These are phyloP conservation scores for Neurospora intermedia DNA, from an alignment of 495 filamentous ascomycete species.

Conservation along the genomic window DNA sequence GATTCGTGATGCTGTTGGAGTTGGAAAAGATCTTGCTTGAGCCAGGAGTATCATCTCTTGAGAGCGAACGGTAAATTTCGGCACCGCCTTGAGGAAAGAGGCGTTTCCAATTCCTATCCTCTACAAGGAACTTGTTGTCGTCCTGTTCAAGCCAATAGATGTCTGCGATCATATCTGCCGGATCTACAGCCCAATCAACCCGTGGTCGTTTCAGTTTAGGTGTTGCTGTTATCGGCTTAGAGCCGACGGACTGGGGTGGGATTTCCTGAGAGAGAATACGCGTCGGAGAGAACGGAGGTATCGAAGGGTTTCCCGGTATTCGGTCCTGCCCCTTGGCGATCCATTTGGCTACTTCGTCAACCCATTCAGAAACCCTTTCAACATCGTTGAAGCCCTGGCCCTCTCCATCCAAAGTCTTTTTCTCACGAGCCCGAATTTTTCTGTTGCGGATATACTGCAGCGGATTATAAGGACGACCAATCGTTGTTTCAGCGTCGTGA, in stretches of 20 bases:
- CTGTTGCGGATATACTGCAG: conserved; percentile 81
- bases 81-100: conserved; percentile 44
- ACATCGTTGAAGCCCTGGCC: conserved; percentile 69
- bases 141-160: conserved; percentile 73
- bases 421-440: conserved; percentile 63
- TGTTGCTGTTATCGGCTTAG: conserved; percentile 16
- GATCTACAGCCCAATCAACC: conserved; percentile 69
- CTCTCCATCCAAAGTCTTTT: conserved; percentile 57
- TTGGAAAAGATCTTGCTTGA: conserved; percentile 16
- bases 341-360: conserved; percentile 52
- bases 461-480: conserved; percentile 69
- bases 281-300: conserved; percentile 46
- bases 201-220: conserved; percentile 50
- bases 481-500: conserved; percentile 8
- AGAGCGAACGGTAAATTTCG: conserved; percentile 14
- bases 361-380: conserved; percentile 58
- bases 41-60: conserved; percentile 9
- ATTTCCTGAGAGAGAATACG: conserved; percentile 22
- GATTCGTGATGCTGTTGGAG: neutral
- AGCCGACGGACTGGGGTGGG: conserved; percentile 20
- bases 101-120: conserved; percentile 59
- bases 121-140: conserved; percentile 61
- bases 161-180: conserved; percentile 76
- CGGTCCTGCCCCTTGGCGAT: conserved; percentile 23
- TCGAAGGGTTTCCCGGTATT: conserved; percentile 36